Conservation (phyloP, 495 filamentous ascomycete genomes). For the Collariella sp. region DNA sequence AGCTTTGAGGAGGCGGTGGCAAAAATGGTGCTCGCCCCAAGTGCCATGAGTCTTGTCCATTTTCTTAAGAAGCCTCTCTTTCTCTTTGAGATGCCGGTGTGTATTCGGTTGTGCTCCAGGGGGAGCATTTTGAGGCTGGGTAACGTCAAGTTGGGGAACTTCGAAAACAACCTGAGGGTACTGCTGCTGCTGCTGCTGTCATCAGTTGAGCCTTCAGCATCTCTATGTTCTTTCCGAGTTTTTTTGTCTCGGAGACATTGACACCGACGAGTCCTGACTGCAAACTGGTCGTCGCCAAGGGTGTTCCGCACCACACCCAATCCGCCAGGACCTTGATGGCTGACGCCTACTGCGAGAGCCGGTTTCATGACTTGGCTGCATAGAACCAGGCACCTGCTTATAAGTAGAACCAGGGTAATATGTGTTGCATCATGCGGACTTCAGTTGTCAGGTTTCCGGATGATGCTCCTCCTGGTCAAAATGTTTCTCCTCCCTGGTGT, state of each 20-base stretch:
- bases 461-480: too few species aligned
- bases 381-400: too few species aligned
- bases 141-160: not conserved
- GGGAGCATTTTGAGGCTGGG: not conserved
- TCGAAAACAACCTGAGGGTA: not conserved
- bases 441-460: too few species aligned
- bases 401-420: too few species aligned
- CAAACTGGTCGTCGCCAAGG: not conserved
- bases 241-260: not conserved
- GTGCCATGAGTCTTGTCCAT: conserved; percentile 3
- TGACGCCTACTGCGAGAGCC: not conserved
- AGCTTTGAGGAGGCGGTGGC: conserved; percentile 25
- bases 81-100: conserved; percentile 9
- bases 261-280: not conserved
- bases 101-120: not conserved
- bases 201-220: not conserved
- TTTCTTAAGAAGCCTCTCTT: conserved; percentile 9
- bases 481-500: too few species aligned
- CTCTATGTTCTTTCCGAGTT: not conserved
- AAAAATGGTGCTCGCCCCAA: conserved; percentile 20
- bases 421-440: too few species aligned
- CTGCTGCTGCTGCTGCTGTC: not conserved
- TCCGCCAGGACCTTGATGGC: not conserved
- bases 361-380: too few species aligned
- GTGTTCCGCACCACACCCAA: not conserved